These are phyloP conservation scores for Neurospora tetrasperma DNA, from an alignment of 495 filamentous ascomycete species.

Conservation along the genomic window DNA sequence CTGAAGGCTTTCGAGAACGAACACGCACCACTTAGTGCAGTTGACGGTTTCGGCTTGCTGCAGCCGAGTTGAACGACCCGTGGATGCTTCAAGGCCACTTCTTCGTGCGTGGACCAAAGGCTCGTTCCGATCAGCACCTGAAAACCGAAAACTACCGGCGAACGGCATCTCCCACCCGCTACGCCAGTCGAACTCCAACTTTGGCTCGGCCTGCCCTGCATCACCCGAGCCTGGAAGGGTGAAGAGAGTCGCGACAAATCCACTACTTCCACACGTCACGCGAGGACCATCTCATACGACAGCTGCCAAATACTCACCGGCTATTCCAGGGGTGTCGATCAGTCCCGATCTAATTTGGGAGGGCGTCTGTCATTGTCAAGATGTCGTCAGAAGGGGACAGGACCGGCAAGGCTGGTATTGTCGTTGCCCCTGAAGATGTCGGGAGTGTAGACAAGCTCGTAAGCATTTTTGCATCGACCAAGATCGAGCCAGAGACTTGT, in stretches of 20 bases:
- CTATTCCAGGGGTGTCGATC: not conserved
- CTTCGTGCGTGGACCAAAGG: not conserved
- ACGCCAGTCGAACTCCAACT: not conserved
- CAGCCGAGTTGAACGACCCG: not conserved
- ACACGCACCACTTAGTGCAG: not conserved
- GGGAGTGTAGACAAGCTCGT: conserved; percentile 35
- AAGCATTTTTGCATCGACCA: conserved; percentile 13
- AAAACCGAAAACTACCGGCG: not conserved
- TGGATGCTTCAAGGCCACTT: not conserved
- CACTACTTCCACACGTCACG: not conserved
- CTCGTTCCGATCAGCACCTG: not conserved
- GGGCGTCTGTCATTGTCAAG: conserved; percentile 6
- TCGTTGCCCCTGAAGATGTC: conserved; percentile 33
- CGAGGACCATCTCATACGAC: not conserved
- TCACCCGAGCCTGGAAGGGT: not conserved
- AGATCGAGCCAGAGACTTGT: not conserved
- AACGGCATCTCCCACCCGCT: not conserved
- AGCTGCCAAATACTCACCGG: not conserved
- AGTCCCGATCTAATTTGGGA: not conserved
- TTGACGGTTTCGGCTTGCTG: not conserved
- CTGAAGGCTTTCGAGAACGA: not conserved
- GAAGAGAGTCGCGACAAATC: not conserved
- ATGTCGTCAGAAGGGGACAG: conserved; percentile 24
- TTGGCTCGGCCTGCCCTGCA: not conserved
- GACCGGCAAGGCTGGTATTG: conserved; percentile 40